Conservation (phyloP, 768 basidiomycete genomes). For the Chalciporus sphaerocephalus region DNA sequence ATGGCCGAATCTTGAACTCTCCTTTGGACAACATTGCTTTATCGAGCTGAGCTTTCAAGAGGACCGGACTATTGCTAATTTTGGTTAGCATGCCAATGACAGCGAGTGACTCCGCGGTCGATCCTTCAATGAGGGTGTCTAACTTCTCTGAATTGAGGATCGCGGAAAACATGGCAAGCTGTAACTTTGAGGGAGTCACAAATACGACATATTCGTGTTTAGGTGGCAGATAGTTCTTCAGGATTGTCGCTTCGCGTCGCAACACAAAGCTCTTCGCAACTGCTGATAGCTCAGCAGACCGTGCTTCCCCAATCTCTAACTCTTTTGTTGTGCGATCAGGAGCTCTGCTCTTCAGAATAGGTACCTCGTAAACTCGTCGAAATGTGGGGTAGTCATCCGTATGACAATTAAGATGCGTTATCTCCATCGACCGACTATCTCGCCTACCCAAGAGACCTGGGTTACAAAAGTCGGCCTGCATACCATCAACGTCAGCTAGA, state of each 20-base stretch:
- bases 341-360: slow-evolving; percentile 81
- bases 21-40: slow-evolving; percentile 46
- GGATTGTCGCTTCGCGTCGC: slow-evolving; percentile 77
- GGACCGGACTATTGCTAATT: slow-evolving; percentile 87
- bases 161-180: slow-evolving; percentile 70
- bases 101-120: slow-evolving; percentile 73
- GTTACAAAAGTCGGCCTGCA: slow-evolving; percentile 87
- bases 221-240: slow-evolving; percentile 83
- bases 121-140: slow-evolving; percentile 62
- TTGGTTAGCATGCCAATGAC: slow-evolving; percentile 80
- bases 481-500: neutral
- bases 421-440: neutral
- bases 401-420: slow-evolving; percentile 1
- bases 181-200: slow-evolving; percentile 79
- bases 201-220: slow-evolving; percentile 99
- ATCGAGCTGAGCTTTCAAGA: slow-evolving; percentile 76
- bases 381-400: slow-evolving; percentile 75
- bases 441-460: slow-evolving; percentile 76
- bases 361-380: slow-evolving; percentile 76
- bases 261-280: slow-evolving; percentile 88
- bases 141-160: slow-evolving; percentile 72
- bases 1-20: slow-evolving; percentile 41
- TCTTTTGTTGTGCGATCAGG: slow-evolving; percentile 71
- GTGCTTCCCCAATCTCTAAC: slow-evolving; percentile 71
- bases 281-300: slow-evolving; percentile 68